phyloP scores from a whole-genome alignment of 257 asterid species.

The Gynochthodes officinalis region DNA sequence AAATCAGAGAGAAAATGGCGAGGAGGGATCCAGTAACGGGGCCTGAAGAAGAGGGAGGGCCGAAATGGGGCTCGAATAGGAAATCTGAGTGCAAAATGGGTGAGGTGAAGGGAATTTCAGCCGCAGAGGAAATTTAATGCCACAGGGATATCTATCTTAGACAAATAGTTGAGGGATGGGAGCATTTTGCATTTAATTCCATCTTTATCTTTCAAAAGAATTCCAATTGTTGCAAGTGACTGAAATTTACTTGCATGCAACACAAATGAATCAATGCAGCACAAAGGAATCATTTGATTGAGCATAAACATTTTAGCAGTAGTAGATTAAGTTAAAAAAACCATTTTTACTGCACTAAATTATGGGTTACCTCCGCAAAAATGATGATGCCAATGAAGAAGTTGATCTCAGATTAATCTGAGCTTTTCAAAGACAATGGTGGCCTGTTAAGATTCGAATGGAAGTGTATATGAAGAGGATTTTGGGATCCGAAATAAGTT shows the following conservation, averaged over 20 bases:
- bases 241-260: neutral
- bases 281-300: too few species aligned
- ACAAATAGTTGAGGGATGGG: too few species aligned
- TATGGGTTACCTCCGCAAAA: conserved; percentile 3
- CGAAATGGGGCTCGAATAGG: too few species aligned
- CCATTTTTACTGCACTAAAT: neutral
- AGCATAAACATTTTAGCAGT: neutral
- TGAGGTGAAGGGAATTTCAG: neutral
- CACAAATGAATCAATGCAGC: neutral
- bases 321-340: too few species aligned
- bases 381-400: neutral
- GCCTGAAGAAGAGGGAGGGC: neutral
- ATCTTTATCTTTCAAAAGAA: neutral
- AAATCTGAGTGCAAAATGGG: neutral
- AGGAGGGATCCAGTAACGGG: neutral
- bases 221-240: neutral
- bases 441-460: neutral
- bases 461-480: neutral
- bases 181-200: neutral
- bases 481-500: conserved; percentile 4
- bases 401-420: neutral
- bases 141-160: too few species aligned
- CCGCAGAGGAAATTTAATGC: neutral
- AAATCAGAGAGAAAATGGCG: neutral
- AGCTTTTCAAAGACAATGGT: neutral